Evolutionary conservation across 2,329 filamentous ascomycete species (phyloP).

Genomic region (Trichoderma sp.): DNA sequence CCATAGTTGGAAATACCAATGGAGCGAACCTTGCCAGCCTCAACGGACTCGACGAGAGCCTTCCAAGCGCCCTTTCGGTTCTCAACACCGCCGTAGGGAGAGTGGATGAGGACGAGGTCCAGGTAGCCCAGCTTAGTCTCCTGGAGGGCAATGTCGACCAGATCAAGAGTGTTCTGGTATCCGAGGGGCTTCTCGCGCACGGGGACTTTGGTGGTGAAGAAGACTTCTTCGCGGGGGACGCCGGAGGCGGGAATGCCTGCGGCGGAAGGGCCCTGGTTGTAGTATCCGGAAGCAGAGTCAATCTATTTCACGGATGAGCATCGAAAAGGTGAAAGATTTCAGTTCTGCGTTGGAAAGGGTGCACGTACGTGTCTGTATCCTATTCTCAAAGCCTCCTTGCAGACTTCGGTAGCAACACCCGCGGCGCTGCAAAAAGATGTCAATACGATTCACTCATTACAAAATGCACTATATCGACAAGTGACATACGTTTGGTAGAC

Average conservation of each 20-base stretch:
- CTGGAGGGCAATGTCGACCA: conserved; percentile 61
- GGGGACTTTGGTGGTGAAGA: conserved; percentile 58
- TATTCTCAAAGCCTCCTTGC: conserved; percentile 45
- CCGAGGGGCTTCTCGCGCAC: conserved; percentile 36
- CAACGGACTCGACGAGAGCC: conserved; percentile 61
- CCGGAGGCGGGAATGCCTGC: conserved; percentile 42
- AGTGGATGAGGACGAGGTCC: conserved; percentile 63
- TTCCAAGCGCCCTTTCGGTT: conserved; percentile 59
- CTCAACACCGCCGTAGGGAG: conserved; percentile 56
- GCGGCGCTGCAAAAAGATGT: conserved; percentile 26
- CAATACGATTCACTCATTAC: background rate
- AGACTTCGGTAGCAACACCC: conserved; percentile 35
- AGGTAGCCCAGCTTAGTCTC: conserved; percentile 64
- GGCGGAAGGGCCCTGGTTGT: conserved; percentile 50
- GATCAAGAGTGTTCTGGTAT: conserved; percentile 63
- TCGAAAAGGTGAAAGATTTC: no score
- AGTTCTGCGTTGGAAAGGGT: background rate
- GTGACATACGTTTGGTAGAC: conserved; percentile 51
- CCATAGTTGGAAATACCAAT: conserved; percentile 66
- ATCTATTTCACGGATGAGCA: conserved; percentile 35
- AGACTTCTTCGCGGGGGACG: conserved; percentile 47
- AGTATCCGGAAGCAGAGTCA: conserved; percentile 52
- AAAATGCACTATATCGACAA: background rate
- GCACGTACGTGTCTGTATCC: conserved; percentile 53
- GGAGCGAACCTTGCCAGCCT: conserved; percentile 58